A percentile compares a stretch with the other conserved stretches of the same genome.
Conservation (phyloP, 192 early-diverging fungal species). For the Polychytrium aggregatum region DNA sequence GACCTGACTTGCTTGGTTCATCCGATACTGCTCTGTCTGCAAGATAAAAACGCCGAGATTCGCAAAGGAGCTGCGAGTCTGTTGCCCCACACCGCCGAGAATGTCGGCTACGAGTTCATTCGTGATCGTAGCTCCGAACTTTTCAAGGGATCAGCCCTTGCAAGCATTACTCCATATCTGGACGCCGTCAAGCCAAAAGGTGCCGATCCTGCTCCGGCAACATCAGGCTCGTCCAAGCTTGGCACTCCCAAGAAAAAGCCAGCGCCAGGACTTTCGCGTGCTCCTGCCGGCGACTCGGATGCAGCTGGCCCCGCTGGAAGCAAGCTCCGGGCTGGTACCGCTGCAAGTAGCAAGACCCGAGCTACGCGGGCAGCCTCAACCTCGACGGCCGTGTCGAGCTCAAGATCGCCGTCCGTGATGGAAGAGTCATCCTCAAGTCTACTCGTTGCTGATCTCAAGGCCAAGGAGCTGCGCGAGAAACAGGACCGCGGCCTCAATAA, state of each 20-base stretch:
- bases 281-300: neutral
- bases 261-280: neutral
- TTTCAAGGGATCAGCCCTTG: slow-evolving; percentile 61
- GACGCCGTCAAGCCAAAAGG: slow-evolving; percentile 6
- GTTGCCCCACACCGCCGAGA: slow-evolving; percentile 52
- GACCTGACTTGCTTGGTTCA: slow-evolving; percentile 56
- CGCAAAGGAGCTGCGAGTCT: slow-evolving; percentile 71
- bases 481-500: slow-evolving; percentile 58
- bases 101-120: slow-evolving; percentile 62
- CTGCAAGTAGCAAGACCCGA: too few relatives aligned
- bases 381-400: too few relatives aligned
- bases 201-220: neutral
- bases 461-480: slow-evolving; percentile 57
- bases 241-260: slow-evolving; percentile 6
- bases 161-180: slow-evolving; percentile 54
- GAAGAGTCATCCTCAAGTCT: too few relatives aligned
- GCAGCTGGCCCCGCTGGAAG: neutral
- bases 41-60: slow-evolving; percentile 82
- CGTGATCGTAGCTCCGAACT: slow-evolving; percentile 59
- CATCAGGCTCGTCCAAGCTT: slow-evolving; percentile 4
- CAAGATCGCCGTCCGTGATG: too few relatives aligned
- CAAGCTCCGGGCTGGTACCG: neutral
- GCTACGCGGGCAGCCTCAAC: too few relatives aligned
- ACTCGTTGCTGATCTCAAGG: too few relatives aligned
- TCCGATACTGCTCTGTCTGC: slow-evolving; percentile 67